Evolutionary conservation across 1,284 basidiomycete species (phyloP).

Genomic region (Hypsizygus ulmarius): DNA sequence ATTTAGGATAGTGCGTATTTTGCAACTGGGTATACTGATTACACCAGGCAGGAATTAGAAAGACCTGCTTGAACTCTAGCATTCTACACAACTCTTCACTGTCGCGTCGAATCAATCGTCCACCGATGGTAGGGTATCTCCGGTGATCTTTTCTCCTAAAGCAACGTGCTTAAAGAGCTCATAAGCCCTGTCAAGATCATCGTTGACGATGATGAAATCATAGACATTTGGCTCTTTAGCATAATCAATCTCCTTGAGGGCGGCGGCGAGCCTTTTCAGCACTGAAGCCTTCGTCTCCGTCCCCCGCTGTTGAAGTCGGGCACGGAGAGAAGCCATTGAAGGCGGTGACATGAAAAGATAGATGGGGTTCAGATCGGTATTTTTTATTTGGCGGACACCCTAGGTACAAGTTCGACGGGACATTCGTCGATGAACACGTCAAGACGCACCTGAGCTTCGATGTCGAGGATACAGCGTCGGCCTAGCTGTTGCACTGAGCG

Average conservation of each 20-base stretch:
- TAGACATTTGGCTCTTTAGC: slow-evolving; percentile 76
- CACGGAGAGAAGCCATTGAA: slow-evolving; percentile 61
- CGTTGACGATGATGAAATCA: slow-evolving; percentile 90
- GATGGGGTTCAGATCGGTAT: slow-evolving; percentile 76
- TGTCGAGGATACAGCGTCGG: slow-evolving; percentile 89
- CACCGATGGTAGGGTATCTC: slow-evolving; percentile 58
- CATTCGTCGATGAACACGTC: slow-evolving; percentile 6
- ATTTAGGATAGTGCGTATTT: too few species aligned
- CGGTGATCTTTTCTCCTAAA: slow-evolving; percentile 54
- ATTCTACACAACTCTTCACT: too few species aligned
- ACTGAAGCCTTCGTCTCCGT: slow-evolving; percentile 83
- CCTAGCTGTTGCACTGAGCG: slow-evolving; percentile 57
- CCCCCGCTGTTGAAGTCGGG: slow-evolving; percentile 75
- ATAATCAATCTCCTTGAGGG: slow-evolving; percentile 83
- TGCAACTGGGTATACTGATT: too few species aligned
- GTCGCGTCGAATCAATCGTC: slow-evolving; percentile 40
- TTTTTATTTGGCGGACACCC: slow-evolving; percentile 90
- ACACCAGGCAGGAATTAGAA: too few species aligned
- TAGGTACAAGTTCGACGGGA: slow-evolving; percentile 33
- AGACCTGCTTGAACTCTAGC: too few species aligned
- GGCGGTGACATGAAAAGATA: slow-evolving; percentile 96
- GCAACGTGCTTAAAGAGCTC: slow-evolving; percentile 67
- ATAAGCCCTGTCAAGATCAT: slow-evolving; percentile 86
- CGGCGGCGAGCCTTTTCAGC: slow-evolving; percentile 75
- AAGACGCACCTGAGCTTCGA: slow-evolving; percentile 84